Evolutionary conservation across 106 monocot genomes (phyloP).

Genomic region (Chionographis japonica): DNA sequence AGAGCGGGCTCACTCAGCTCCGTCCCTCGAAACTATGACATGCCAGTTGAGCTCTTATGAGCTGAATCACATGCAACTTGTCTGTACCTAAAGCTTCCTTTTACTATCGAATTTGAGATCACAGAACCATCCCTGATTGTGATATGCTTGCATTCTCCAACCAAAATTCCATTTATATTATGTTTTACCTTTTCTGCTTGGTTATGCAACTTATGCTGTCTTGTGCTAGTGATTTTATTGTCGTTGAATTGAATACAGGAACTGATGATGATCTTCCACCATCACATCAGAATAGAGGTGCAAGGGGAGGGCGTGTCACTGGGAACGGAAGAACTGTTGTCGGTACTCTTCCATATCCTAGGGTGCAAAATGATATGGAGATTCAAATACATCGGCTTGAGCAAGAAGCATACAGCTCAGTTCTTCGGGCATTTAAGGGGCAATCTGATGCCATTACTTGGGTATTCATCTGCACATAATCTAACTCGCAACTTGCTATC

Average conservation of each 20-base stretch:
- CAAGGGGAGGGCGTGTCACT: conserved; percentile 43
- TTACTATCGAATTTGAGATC: too few species aligned
- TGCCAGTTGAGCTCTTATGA: too few species aligned
- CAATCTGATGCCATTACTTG: conserved; percentile 98
- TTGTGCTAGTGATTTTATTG: not conserved
- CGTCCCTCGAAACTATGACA: too few species aligned
- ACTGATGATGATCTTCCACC: conserved; percentile 98
- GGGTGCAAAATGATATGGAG: conserved; percentile 77
- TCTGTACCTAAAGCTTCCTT: too few species aligned
- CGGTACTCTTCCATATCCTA: conserved; percentile 29
- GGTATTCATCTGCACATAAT: conserved; percentile 34
- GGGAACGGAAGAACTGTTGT: conserved; percentile 66
- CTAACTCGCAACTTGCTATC: not conserved
- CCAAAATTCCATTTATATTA: too few species aligned
- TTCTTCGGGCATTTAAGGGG: conserved; percentile 95
- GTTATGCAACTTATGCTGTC: too few species aligned
- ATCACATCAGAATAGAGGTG: conserved; percentile 59
- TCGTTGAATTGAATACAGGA: conserved; percentile 37
- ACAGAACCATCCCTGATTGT: too few species aligned
- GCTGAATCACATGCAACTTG: too few species aligned
- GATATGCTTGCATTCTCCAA: too few species aligned
- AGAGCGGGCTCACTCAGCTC: too few species aligned
- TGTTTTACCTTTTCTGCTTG: too few species aligned
- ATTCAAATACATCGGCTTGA: conserved; percentile 86
- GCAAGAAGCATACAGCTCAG: conserved; percentile 87